Base-by-base conservation (phyloP, 352 stramenopile genomes). In the Phytopythium mirpurense region DNA sequence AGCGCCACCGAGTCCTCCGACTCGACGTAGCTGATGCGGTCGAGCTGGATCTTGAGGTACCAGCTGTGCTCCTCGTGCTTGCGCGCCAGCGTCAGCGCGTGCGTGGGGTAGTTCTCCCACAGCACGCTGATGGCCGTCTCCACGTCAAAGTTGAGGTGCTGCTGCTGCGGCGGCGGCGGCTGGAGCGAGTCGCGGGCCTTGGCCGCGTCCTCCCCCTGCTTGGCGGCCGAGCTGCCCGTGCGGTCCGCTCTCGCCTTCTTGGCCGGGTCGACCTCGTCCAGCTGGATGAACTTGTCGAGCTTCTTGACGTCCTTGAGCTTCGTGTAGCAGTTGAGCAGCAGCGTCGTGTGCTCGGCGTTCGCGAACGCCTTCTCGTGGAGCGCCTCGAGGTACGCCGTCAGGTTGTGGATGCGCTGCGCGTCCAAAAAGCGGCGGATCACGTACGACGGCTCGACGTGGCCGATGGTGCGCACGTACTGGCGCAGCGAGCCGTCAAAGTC, bases 401-500 rank as follows among this genome's bases (percentile, higher is more conserved):
- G 69, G 34, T 98, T 93, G 56, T 96, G 85, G 63, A 99, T 98
- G 41, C 96, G 96, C 45, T 98, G 96, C 0, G 97, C 93, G 71
- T 99, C 96, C 37, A 99, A 65, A 62, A 98, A 99, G 31, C 95
- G 86, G 55, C 95, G 95, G 60, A 99, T 98, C 36, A 99, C 96
- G 62, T 99, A 98, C 6, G 94, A 98, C 7, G 96, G 90, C 61
- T 99, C 96, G 4, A 99, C 74, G 38, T 97, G 93, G 0, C 97
- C 96, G 65, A 98, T 98, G 6, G 96, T 98, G 35, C 95, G 78
- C 44, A 95, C 89, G 66, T 99, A 99, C 72, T 99, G 96, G n/a
- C 96, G 83, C 60, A 99, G 81, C 7, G 96, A 96, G 19, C 88
- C 93, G 49, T 95, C 88, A 53, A 93, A 99, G 56, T 98, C 95